These are phyloP conservation scores for Voacanga thouarsii DNA, from an alignment of 257 asterid species.

Conservation along the genomic window DNA sequence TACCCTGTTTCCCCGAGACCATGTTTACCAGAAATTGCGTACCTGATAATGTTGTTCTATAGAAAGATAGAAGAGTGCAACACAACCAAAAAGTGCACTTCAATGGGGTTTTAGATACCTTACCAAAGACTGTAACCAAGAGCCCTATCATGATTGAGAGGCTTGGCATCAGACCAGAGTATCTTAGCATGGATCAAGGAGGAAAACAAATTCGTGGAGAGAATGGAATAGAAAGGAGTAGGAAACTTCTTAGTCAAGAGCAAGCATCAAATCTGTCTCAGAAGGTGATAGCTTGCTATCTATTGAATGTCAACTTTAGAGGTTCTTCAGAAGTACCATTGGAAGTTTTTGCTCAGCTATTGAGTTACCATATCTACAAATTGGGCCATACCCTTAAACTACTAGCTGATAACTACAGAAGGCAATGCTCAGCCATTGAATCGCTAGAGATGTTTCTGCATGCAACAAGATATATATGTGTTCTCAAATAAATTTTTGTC, in stretches of 20 bases:
- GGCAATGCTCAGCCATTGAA: constrained; percentile 87
- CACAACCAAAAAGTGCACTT: constrained; percentile 54
- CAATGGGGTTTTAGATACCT: constrained; percentile 85
- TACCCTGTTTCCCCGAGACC: constrained; percentile 74
- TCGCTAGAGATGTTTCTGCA: constrained; percentile 91
- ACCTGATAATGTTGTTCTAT: constrained; percentile 72
- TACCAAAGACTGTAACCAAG: constrained; percentile 68
- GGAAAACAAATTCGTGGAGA: constrained; percentile 60
- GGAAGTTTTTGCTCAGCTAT: no score
- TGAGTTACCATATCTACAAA: constrained; percentile 71
- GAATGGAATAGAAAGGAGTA: constrained; percentile 52
- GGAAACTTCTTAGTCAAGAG: constrained; percentile 60
- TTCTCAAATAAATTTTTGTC: no score
- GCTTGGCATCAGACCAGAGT: no score
- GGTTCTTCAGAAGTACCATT: constrained; percentile 57
- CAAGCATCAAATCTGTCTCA: constrained; percentile 76
- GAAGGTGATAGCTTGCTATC: constrained; percentile 74
- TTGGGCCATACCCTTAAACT: constrained; percentile 74
- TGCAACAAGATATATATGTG: no score
- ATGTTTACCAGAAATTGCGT: constrained; percentile 84
- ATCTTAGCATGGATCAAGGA: no score
- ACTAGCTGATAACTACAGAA: constrained; percentile 79
- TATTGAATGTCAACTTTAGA: constrained; percentile 64
- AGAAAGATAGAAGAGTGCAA: constrained; percentile 29
- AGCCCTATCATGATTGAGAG: no score